A percentile compares a stretch with the other conserved stretches of the same genome.
Evolutionary conservation across 2,329 filamentous ascomycete genomes (phyloP).

Genomic region (Pestalotiopsis sp.): DNA sequence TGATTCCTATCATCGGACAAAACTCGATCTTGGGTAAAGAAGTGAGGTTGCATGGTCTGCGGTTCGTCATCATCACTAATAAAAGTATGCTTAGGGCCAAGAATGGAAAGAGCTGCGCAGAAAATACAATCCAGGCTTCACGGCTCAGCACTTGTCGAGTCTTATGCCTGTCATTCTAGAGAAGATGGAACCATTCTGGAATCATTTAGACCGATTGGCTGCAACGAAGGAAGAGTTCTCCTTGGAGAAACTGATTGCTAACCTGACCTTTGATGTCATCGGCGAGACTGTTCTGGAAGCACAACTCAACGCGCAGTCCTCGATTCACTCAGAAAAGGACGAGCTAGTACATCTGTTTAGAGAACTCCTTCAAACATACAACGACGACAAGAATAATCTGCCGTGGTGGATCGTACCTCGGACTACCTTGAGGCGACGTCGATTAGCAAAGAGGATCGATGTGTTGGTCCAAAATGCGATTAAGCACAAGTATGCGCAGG

Average conservation of each 20-base stretch:
- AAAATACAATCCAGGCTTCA: conserved; percentile 40
- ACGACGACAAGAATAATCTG: conserved; percentile 32
- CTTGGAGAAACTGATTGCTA: conserved; percentile 30
- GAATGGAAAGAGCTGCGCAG: conserved; percentile 31
- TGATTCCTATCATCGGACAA: conserved; percentile 1
- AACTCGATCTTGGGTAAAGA: conserved; percentile 3
- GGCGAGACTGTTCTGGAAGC: conserved; percentile 18
- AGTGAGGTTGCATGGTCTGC: not conserved
- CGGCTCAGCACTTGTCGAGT: conserved; percentile 39
- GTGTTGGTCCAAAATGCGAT: not conserved
- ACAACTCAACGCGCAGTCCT: conserved; percentile 17
- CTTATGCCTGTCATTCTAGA: conserved; percentile 39
- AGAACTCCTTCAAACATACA: conserved; percentile 22
- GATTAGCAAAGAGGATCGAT: conserved; percentile 10
- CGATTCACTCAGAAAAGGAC: conserved; percentile 19
- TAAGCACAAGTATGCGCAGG: not conserved
- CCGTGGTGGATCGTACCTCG: conserved; percentile 37
- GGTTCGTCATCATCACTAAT: not conserved
- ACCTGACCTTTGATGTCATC: conserved; percentile 23
- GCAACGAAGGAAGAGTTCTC: conserved; percentile 28
- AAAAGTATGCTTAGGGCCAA: conserved; percentile 7
- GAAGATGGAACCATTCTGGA: conserved; percentile 34
- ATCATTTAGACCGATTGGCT: conserved; percentile 32
- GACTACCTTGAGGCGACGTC: conserved; percentile 25
- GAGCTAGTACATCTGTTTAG: conserved; percentile 33